Evolutionary conservation across 371 early-diverging fungal genomes (phyloP).

Genomic region (Spiromyces aspiralis): DNA sequence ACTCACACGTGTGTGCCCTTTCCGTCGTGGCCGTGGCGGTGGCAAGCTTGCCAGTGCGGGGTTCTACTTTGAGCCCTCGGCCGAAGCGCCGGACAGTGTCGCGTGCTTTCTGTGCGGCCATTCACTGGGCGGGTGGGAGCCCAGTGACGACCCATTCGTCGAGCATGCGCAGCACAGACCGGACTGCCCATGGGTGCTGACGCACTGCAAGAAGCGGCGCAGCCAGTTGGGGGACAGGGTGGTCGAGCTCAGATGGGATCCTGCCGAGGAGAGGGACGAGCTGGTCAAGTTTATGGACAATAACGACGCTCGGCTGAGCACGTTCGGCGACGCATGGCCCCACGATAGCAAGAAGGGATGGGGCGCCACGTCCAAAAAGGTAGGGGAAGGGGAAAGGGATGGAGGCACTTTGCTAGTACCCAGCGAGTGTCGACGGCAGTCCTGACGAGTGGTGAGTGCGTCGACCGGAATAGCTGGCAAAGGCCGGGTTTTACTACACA

Average conservation of each 20-base stretch:
- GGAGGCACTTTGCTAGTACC: too few relatives aligned
- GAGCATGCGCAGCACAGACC: constrained; percentile 26
- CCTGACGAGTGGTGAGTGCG: too few relatives aligned
- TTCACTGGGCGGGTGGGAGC: constrained; percentile 29
- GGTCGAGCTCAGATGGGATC: constrained; percentile 13
- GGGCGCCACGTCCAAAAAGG: constrained; percentile 20
- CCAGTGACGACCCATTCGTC: constrained; percentile 27
- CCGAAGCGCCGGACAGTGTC: constrained; percentile 28
- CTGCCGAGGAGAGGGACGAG: constrained; percentile 1
- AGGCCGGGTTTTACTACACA: constrained; percentile 30
- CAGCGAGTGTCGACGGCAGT: too few relatives aligned
- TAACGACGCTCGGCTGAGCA: constrained; percentile 12
- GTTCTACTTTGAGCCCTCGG: constrained; percentile 25
- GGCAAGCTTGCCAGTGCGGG: constrained; percentile 29
- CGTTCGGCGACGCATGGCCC: constrained; percentile 26
- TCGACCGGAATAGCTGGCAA: constrained; percentile 22
- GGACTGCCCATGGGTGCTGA: constrained; percentile 22
- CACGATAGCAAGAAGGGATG: constrained; percentile 17
- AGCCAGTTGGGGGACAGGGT: constrained; percentile 9
- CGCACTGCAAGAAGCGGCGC: constrained; percentile 18
- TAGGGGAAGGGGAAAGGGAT: too few relatives aligned
- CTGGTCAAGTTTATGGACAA: constrained; percentile 7
- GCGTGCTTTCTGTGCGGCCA: constrained; percentile 29
- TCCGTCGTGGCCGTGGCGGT: too few relatives aligned
- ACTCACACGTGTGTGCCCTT: neutral